Evolutionary conservation across 768 basidiomycete genomes (phyloP).

Genomic region (Termitomyces sp.): DNA sequence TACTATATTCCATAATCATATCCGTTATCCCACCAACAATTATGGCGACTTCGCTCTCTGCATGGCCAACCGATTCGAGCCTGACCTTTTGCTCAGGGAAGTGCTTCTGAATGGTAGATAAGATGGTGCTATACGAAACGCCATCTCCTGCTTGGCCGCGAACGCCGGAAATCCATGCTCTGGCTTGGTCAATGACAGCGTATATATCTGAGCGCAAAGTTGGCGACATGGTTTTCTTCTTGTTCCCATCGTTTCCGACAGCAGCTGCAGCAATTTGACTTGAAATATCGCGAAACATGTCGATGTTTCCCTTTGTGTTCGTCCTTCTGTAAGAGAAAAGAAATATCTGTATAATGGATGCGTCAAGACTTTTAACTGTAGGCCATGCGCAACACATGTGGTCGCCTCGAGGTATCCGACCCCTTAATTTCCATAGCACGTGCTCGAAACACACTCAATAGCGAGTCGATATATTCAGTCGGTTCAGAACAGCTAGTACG

Average conservation of each 20-base stretch:
- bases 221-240: conserved; percentile 43
- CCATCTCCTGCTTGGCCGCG: conserved; percentile 49
- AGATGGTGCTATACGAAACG: conserved; percentile 39
- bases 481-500: background rate
- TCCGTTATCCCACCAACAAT: conserved; percentile 50
- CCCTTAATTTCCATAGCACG: conserved; percentile 3
- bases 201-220: conserved; percentile 48
- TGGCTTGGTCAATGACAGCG: conserved; percentile 38
- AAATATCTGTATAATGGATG: background rate
- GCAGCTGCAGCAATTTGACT: conserved; percentile 32
- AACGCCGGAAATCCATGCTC: conserved; percentile 39
- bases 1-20: conserved; percentile 49
- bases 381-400: conserved; percentile 24
- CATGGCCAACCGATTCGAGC: conserved; percentile 39
- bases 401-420: conserved; percentile 28
- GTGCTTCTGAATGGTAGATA: conserved; percentile 43
- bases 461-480: background rate
- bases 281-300: conserved; percentile 44
- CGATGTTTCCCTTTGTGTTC: background rate
- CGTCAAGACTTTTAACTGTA: conserved; percentile 11
- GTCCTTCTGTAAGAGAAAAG: conserved; percentile 1
- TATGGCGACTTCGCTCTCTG: conserved; percentile 42
- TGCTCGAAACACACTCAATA: background rate
- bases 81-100: conserved; percentile 40
- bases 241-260: conserved; percentile 25